Percentiles rank a stretch among this genome's conserved stretches.
Conservation (phyloP, 1,284 basidiomycete genomes). For the Pseudozyma sp. region DNA sequence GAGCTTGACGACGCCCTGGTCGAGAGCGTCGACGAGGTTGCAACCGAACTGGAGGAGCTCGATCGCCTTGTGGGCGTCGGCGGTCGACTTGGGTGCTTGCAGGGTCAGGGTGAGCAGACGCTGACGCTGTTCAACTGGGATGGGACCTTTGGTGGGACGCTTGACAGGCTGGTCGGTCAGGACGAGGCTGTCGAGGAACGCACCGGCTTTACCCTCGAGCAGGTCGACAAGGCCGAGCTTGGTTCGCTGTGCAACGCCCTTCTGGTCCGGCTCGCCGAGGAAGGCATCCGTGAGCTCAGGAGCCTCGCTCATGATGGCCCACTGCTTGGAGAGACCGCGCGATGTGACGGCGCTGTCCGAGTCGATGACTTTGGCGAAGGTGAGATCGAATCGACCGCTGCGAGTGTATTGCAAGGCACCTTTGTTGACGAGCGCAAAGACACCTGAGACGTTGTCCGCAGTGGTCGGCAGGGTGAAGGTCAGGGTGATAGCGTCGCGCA, state of each 20-base stretch:
- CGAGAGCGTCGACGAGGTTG: conserved; percentile 64
- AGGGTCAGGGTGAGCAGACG: conserved; percentile 60
- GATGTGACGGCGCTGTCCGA: conserved; percentile 43
- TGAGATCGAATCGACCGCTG: conserved; percentile 60
- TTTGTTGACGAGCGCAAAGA: conserved; percentile 66
- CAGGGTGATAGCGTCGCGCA: conserved; percentile 56
- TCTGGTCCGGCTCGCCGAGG: conserved; percentile 62
- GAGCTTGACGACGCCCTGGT: conserved; percentile 46
- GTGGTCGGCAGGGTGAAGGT: conserved; percentile 56
- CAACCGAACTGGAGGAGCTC: conserved; percentile 57
- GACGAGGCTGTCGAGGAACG: conserved; percentile 60
- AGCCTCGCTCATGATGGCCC: conserved; percentile 63
- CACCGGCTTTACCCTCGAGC: conserved; percentile 49
- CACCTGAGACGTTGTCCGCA: conserved; percentile 50
- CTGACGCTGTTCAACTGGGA: conserved; percentile 46
- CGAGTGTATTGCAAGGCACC: conserved; percentile 50
- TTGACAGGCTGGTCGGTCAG: conserved; percentile 61
- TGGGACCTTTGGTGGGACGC: conserved; percentile 38
- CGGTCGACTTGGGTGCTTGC: conserved; percentile 43
- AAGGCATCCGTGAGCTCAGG: conserved; percentile 62
- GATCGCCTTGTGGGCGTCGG: conserved; percentile 34
- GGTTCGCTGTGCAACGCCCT: conserved; percentile 58
- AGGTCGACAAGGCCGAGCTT: conserved; percentile 56
- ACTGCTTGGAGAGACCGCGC: conserved; percentile 57
- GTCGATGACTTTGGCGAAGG: conserved; percentile 62